phyloP scores from a whole-genome alignment of 371 early-diverging fungal species.

The Haplosporangium sp. region DNA sequence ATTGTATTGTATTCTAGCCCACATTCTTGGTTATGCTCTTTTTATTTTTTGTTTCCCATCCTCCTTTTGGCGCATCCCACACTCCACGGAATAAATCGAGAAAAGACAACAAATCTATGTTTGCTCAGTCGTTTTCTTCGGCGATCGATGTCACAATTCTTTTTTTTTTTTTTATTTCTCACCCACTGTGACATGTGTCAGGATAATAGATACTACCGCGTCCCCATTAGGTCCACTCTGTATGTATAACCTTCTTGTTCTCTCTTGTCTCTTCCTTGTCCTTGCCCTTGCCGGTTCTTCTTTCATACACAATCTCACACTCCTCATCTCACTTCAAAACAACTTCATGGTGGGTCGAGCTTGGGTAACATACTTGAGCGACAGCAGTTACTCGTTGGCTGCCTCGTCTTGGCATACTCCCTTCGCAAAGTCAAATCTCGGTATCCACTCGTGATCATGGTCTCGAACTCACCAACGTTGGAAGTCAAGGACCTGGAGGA shows the following conservation, averaged over 20 bases:
- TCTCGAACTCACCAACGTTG: conserved; percentile 11
- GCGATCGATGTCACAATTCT: too few relatives aligned
- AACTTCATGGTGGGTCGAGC: conserved; percentile 11
- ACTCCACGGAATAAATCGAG: too few relatives aligned
- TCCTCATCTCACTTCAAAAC: neutral
- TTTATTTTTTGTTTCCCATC: too few relatives aligned
- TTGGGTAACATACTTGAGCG: conserved; percentile 23
- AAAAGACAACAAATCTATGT: too few relatives aligned
- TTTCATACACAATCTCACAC: too few relatives aligned
- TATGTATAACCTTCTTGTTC: neutral
- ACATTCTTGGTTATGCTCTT: too few relatives aligned
- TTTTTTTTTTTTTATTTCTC: too few relatives aligned
- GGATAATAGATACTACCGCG: too few relatives aligned
- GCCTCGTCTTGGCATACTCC: conserved; percentile 23
- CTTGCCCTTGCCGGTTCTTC: neutral
- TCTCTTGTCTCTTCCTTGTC: neutral
- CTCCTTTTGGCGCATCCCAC: too few relatives aligned
- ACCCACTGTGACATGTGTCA: neutral
- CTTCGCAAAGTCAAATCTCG: conserved; percentile 14
- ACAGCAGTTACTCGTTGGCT: conserved; percentile 15
- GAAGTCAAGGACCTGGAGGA: neutral
- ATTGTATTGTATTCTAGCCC: too few relatives aligned
- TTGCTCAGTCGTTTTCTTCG: too few relatives aligned
- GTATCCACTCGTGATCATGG: conserved; percentile 34
- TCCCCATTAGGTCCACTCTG: neutral